Evolutionary conservation across 257 asterid genomes (phyloP), one percentile per base, ranked within the genome.

Genomic region (Fraxinus pennsylvanica): DNA sequence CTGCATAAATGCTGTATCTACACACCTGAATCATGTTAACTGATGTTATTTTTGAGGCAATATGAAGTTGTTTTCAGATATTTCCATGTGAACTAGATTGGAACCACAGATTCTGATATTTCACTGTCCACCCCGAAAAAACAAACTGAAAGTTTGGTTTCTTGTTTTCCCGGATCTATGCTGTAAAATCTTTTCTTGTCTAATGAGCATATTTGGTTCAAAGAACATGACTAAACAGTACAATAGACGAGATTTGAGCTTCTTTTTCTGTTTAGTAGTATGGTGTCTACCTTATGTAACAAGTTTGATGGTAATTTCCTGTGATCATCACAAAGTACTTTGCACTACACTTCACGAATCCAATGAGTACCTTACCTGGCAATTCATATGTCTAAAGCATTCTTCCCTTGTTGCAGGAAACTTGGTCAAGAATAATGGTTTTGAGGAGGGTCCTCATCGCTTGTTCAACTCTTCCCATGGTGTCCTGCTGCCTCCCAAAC

Each of bases 361-460:
- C 45, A 39, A 39, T 6, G 12, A 39, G n/a, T 45, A 52, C 22
- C 21, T 52, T 52, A 45, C 63, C 25, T 17, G 63, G 21, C 63
- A 52, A 14, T 17, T 17, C 21, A 5, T 14, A 17, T 17, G 25
- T 15, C 21, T 15, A 19, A 5, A n/a, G 27, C 29, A 57, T 57
- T 9, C 69, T 63, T 63, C 32, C 36, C 36, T 27, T 59, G 75
- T 78, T 77, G 82, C 89, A 94, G 98, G 10, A 38, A 92, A 91
- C 84, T 82, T 92, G 84, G 87, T 88, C 0, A 94, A 84, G 89
- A 94, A 94, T 80, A 72, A 77, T 73, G 96, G 97, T 7, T 94
- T 92, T 57, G 97, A 94, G 79, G 97, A 88, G 76, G 98, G 98
- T 50, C 97, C 98, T 33, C 91, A 92, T 73, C 84, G 87, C 66